phyloP scores from a whole-genome alignment of 176 grass and related monocot genomes.

The Aegilops bicornis region DNA sequence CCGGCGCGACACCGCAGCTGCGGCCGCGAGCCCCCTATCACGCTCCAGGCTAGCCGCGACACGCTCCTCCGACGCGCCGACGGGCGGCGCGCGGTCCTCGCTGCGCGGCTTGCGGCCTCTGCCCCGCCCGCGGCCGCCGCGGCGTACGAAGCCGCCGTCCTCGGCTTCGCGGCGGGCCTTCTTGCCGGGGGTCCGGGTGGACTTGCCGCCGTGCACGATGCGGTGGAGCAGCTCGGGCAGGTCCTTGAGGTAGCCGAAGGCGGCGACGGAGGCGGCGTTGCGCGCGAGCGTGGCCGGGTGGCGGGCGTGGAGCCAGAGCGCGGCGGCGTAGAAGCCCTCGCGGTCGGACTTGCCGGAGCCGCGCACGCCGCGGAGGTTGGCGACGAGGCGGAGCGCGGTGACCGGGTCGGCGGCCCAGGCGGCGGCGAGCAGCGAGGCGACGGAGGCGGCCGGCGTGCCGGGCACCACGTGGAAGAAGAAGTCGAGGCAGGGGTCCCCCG shows the following conservation, averaged over 20 bases:
- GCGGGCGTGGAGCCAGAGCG: constrained; percentile 66
- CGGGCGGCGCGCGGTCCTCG: background rate
- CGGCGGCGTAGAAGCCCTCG: constrained; percentile 72
- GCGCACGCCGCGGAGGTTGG: constrained; percentile 73
- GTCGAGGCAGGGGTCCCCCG: constrained; percentile 79
- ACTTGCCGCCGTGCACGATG: constrained; percentile 44
- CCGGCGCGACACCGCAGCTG: constrained; percentile 24
- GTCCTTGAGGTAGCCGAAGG: constrained; percentile 89
- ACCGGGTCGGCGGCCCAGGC: constrained; percentile 50
- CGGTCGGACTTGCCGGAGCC: constrained; percentile 80
- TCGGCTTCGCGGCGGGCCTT: constrained; percentile 29
- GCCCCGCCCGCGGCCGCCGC: background rate
- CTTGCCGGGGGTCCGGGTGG: constrained; percentile 52
- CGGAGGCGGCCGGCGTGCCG: constrained; percentile 14
- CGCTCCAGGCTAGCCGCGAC: constrained; percentile 36
- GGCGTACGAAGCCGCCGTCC: background rate
- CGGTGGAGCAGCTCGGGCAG: constrained; percentile 86
- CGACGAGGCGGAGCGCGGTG: constrained; percentile 62
- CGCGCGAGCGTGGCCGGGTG: constrained; percentile 73
- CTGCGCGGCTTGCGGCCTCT: background rate
- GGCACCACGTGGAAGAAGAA: constrained; percentile 89
- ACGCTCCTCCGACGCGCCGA: constrained; percentile 42
- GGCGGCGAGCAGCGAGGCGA: constrained; percentile 37
- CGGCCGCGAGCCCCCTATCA: constrained; percentile 6
- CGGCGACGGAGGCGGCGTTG: constrained; percentile 44